Base-by-base conservation (phyloP, 129 eudicot species). In the Artemisia annua region DNA sequence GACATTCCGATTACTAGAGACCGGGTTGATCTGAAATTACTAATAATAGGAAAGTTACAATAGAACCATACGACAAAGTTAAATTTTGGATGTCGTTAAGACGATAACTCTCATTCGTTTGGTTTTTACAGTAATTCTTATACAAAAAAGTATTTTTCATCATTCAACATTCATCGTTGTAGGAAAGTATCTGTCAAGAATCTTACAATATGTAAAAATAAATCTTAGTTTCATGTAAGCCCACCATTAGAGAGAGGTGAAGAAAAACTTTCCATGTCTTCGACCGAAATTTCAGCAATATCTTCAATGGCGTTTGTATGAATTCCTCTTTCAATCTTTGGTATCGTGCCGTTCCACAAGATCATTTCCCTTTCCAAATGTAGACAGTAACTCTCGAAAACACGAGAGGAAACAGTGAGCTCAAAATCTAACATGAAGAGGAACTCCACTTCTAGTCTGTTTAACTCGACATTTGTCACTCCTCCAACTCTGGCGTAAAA, bases 401-500 rank as follows among this genome's bases (percentile, higher is more conserved):
- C 85, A 8, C 88, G 83, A 16, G 90, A 77, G 49, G 87, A 83
- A 11, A 90, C 96, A 1, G 80, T 63, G 26, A 90, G 82, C 22
- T 83, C 85, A n/a, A 90, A 90, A 81, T 90, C 93, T 63, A 90
- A 72, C 73, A 87, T 71, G 88, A 90, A 87, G 50, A 89, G 92
- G 75, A 90, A 71, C 67, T 90, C 96, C 53, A 90, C 5, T 61
- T 90, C 96, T 9, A 90, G 80, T 73, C 78, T 81, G 81, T 90
- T 90, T 48, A 90, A 66, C 62, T 90, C 93, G 1, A 74, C 71
- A 66, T 90, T 90, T 55, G 80, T 87, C 54, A 90, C 87, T 57
- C 96, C 96, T 24, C 96, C 96, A 16, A 90, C 96, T 58, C 92
- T 84, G n/a, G 96, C 96, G 71, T 81, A 90, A 66, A 90, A 87